These are phyloP conservation scores for Podosphaera aphanis DNA, from an alignment of 2,329 filamentous ascomycete genomes.

Conservation along the genomic window DNA sequence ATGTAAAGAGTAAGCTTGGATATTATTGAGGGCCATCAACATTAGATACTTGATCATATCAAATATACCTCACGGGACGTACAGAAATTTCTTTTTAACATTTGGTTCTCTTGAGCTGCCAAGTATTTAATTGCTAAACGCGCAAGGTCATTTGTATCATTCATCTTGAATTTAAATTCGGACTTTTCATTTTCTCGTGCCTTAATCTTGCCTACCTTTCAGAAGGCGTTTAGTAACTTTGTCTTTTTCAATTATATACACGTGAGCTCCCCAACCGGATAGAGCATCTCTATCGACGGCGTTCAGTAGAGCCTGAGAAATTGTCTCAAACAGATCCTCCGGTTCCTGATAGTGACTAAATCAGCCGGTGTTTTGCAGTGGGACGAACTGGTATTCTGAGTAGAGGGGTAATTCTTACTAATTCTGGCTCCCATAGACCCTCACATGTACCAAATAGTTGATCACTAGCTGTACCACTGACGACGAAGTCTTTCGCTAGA, in stretches of 20 bases:
- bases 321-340: constrained; percentile 93
- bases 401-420: constrained; percentile 34
- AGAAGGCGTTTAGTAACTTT: constrained; percentile 98
- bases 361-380: not conserved
- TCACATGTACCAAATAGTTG: constrained; percentile 98
- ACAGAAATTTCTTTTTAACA: too few species aligned
- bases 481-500: constrained; percentile 98
- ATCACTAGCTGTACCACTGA: constrained; percentile 84
- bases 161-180: too few species aligned
- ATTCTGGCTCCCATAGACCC: constrained; percentile 87
- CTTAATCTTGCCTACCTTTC: constrained; percentile 86
- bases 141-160: too few species aligned
- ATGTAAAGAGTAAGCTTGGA: too few species aligned
- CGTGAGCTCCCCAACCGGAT: constrained; percentile 93
- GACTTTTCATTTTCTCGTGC: constrained; percentile 1
- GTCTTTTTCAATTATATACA: constrained; percentile 99
- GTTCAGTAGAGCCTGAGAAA: constrained; percentile 86
- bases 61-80: too few species aligned
- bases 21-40: too few species aligned
- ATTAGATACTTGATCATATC: too few species aligned
- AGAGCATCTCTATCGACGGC: constrained; percentile 91
- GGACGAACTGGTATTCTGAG: not conserved
- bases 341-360: constrained; percentile 33
- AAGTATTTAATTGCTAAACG: too few species aligned
- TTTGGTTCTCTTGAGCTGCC: too few species aligned